A percentile compares a stretch with the other conserved stretches of the same genome.
These are phyloP conservation scores for Melaleuca quinquenervia DNA, from an alignment of 345 rosid genomes.

Conservation along the genomic window DNA sequence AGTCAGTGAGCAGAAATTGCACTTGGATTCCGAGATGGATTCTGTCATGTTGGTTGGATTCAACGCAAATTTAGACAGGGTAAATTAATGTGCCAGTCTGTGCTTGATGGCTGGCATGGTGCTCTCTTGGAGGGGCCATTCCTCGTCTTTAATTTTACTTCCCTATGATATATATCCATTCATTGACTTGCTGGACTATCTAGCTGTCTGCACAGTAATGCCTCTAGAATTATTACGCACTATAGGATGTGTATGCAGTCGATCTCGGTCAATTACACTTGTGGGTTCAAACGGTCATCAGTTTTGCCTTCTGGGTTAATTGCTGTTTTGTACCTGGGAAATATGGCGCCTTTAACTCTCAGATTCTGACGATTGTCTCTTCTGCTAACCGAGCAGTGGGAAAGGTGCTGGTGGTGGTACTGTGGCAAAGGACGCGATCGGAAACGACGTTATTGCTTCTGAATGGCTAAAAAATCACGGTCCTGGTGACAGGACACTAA, in stretches of 20 bases:
- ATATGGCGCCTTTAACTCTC: background rate
- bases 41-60: background rate
- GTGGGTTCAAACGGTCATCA: constrained; percentile 23
- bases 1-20: background rate
- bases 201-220: background rate
- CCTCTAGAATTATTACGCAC: background rate
- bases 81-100: background rate
- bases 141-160: background rate
- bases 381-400: constrained; percentile 12
- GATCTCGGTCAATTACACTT: background rate
- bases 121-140: background rate
- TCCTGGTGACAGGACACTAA: constrained; percentile 78
- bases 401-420: constrained; percentile 60
- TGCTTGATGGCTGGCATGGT: background rate
- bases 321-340: background rate
- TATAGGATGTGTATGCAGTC: background rate
- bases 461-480: constrained; percentile 87
- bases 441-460: constrained; percentile 56
- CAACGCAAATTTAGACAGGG: background rate
- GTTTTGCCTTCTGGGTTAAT: constrained; percentile 43
- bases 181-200: background rate
- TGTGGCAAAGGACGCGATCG: constrained; percentile 78
- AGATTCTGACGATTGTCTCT: background rate
- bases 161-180: background rate
- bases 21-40: background rate